Percentiles rank a stretch among this genome's conserved stretches.
These are phyloP conservation scores for Aspergillus bridgeri DNA, from an alignment of 495 filamentous ascomycete genomes.

Conservation along the genomic window DNA sequence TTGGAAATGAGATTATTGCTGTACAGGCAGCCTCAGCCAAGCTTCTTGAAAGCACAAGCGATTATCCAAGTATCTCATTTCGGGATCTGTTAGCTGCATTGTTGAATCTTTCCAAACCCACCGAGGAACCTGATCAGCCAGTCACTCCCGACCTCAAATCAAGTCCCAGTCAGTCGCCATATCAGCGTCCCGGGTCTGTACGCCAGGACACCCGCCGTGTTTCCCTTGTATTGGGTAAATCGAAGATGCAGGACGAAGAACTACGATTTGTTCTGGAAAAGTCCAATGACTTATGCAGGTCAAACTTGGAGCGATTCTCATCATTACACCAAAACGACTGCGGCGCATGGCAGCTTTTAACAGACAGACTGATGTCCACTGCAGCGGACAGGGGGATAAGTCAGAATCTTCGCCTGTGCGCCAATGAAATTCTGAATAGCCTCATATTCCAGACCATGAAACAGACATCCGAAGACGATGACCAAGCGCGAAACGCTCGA, in stretches of 20 bases:
- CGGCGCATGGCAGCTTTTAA: constrained; percentile 75
- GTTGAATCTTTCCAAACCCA: constrained; percentile 57
- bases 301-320: constrained; percentile 76
- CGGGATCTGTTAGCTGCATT: constrained; percentile 72
- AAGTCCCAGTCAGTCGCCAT: constrained; percentile 21
- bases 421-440: constrained; percentile 71
- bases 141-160: constrained; percentile 27
- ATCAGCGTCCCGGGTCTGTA: constrained; percentile 27
- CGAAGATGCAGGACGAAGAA: constrained; percentile 45
- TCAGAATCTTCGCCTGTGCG: constrained; percentile 63
- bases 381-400: constrained; percentile 52
- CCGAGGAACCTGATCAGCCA: constrained; percentile 19
- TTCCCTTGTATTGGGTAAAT: constrained; percentile 42
- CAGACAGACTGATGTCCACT: constrained; percentile 61
- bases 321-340: constrained; percentile 52
- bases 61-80: constrained; percentile 81
- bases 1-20: constrained; percentile 75
- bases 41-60: constrained; percentile 83
- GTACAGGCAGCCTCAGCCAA: constrained; percentile 85
- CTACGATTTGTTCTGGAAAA: constrained; percentile 76
- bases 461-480: constrained; percentile 26
- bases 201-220: constrained; percentile 62
- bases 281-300: constrained; percentile 68
- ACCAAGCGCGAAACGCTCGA: constrained; percentile 43
- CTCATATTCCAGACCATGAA: constrained; percentile 57